Conservation (phyloP, 108 stramenopile species). For the Cyclotella cryptica region DNA sequence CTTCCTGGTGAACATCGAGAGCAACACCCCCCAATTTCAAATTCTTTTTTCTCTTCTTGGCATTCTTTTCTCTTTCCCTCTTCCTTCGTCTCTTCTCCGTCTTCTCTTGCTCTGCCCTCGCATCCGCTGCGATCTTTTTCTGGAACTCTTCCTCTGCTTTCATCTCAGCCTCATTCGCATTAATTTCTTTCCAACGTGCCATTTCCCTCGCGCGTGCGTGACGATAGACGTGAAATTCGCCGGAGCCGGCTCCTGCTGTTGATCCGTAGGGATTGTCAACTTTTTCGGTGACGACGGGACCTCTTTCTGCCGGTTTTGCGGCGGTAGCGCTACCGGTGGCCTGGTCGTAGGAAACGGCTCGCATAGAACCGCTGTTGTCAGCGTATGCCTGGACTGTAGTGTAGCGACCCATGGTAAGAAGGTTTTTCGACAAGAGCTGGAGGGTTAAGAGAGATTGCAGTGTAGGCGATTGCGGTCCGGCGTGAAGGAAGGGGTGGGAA, state of each 20-base stretch:
- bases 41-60: constrained; percentile 81
- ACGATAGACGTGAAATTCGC: constrained; percentile 93
- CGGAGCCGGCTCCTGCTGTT: constrained; percentile 86
- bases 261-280: constrained; percentile 92
- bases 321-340: constrained; percentile 59
- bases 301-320: constrained; percentile 18
- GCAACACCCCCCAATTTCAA: constrained; percentile 67
- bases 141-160: constrained; percentile 60
- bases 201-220: constrained; percentile 87
- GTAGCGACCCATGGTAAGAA: constrained; percentile 82
- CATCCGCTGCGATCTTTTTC: constrained; percentile 25
- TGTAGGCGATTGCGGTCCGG: too few relatives aligned
- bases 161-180: constrained; percentile 57
- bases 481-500: too few relatives aligned
- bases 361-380: constrained; percentile 80
- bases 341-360: constrained; percentile 80
- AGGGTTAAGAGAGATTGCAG: too few relatives aligned
- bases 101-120: constrained; percentile 53
- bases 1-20: constrained; percentile 15
- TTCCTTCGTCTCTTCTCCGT: constrained; percentile 79
- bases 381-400: constrained; percentile 87
- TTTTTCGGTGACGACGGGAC: constrained; percentile 76
- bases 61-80: constrained; percentile 86
- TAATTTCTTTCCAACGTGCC: constrained; percentile 73
- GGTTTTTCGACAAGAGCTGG: not conserved